phyloP scores from a whole-genome alignment of 805 yeast species.

The Teunomyces panamensis region DNA sequence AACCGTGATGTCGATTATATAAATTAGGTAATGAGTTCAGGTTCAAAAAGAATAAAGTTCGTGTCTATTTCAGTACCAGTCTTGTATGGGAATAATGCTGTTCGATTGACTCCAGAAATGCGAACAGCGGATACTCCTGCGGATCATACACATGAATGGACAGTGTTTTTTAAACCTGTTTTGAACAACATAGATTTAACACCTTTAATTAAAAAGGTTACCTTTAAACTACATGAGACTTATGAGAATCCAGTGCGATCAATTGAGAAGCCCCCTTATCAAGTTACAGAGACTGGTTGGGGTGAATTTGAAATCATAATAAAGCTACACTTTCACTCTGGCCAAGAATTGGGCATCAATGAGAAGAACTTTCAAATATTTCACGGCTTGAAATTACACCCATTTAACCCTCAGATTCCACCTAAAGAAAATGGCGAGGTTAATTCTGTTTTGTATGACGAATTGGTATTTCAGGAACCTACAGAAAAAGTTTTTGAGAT shows the following conservation, averaged over 20 bases:
- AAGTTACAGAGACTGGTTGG: constrained; percentile 98
- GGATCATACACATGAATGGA: constrained; percentile 96
- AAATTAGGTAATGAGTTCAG: constrained; percentile 9
- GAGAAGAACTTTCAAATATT: constrained; percentile 84
- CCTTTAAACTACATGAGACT: constrained; percentile 93
- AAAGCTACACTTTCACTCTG: constrained; percentile 81
- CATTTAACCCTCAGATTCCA: constrained; percentile 54
- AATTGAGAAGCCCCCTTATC: constrained; percentile 87
- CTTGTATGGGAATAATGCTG: constrained; percentile 77
- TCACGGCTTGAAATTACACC: constrained; percentile 90
- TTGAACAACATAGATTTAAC: constrained; percentile 69
- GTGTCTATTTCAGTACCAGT: constrained; percentile 72
- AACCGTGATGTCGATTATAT: background rate
- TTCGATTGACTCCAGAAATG: constrained; percentile 52
- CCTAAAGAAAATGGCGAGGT: constrained; percentile 41
- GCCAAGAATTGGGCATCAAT: constrained; percentile 56
- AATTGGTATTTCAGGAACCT: constrained; percentile 92
- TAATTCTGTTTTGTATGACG: constrained; percentile 66
- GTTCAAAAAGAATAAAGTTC: constrained; percentile 22
- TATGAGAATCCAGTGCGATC: constrained; percentile 84
- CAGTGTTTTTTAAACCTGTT: constrained; percentile 82
- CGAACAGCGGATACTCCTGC: constrained; percentile 58
- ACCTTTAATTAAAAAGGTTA: constrained; percentile 81
- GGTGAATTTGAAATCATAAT: constrained; percentile 95
- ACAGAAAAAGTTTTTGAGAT: constrained; percentile 83